Conservation (phyloP, 1,139 yeast species). For the Taphrina wiesneri region DNA sequence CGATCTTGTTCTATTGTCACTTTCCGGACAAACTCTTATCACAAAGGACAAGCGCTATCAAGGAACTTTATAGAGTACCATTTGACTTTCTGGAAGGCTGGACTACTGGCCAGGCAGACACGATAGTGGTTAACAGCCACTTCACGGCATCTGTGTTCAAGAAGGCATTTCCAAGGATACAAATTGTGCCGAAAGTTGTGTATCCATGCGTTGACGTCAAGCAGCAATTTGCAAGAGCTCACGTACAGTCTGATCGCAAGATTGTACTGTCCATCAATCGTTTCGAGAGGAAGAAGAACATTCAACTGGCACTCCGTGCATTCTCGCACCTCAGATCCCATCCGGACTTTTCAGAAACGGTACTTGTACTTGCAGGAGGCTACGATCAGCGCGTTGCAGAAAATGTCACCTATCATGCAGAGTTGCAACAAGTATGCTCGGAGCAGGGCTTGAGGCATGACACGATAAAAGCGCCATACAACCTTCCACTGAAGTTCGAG, state of each 20-base stretch:
- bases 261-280: conserved; percentile 78
- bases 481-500: conserved; percentile 32
- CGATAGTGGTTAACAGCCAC: conserved; percentile 78
- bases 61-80: conserved; percentile 70
- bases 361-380: conserved; percentile 56
- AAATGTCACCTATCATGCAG: conserved; percentile 69
- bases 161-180: conserved; percentile 58
- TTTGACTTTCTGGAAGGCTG: conserved; percentile 80
- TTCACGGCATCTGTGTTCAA: conserved; percentile 74
- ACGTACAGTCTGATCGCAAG: conserved; percentile 40
- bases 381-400: conserved; percentile 75
- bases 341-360: conserved; percentile 29
- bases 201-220: conserved; percentile 79
- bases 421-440: conserved; percentile 57
- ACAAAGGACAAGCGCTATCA: conserved; percentile 54
- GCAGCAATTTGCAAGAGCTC: conserved; percentile 12
- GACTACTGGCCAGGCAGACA: conserved; percentile 75
- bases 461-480: conserved; percentile 47
- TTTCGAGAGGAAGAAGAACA: conserved; percentile 81
- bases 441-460: conserved; percentile 51
- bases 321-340: conserved; percentile 51
- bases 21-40: conserved; percentile 89
- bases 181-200: conserved; percentile 63
- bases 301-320: conserved; percentile 72
- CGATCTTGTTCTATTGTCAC: conserved; percentile 84